A percentile compares a stretch with the other conserved stretches of the same genome.
These are phyloP conservation scores for Vaccinium myrtillus DNA, from an alignment of 148 eudicot genomes.

Conservation along the genomic window DNA sequence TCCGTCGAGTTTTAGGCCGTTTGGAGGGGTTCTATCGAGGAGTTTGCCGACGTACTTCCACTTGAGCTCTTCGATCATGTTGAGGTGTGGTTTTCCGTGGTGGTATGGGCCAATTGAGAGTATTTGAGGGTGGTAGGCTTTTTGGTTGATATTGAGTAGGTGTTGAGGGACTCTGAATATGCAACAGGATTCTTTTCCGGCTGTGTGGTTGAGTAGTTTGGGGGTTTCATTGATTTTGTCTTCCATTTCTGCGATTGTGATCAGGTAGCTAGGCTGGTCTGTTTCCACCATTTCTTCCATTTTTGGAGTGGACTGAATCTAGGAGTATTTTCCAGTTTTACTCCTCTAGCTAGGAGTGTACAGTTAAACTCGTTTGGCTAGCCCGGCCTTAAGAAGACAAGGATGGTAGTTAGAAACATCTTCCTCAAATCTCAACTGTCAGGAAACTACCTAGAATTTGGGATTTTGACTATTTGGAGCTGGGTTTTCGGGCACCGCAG, in stretches of 20 bases:
- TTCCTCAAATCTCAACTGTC: no score
- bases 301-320: neutral
- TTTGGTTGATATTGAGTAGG: neutral
- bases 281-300: neutral
- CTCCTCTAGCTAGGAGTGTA: neutral
- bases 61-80: conserved; percentile 6
- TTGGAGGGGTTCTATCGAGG: neutral
- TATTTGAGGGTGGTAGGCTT: neutral
- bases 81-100: neutral
- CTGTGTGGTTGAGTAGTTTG: no score
- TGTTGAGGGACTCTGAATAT: neutral
- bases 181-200: no score
- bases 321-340: neutral
- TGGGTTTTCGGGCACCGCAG: no score
- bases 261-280: neutral
- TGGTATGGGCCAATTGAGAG: conserved; percentile 8
- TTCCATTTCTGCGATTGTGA: no score
- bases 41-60: neutral
- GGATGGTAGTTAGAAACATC: no score
- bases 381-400: no score
- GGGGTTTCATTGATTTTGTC: no score
- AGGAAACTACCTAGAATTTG: no score
- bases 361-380: no score
- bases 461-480: no score
- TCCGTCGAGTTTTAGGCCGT: neutral